phyloP scores from a whole-genome alignment of 495 filamentous ascomycete species.

The Neurospora sp. region DNA sequence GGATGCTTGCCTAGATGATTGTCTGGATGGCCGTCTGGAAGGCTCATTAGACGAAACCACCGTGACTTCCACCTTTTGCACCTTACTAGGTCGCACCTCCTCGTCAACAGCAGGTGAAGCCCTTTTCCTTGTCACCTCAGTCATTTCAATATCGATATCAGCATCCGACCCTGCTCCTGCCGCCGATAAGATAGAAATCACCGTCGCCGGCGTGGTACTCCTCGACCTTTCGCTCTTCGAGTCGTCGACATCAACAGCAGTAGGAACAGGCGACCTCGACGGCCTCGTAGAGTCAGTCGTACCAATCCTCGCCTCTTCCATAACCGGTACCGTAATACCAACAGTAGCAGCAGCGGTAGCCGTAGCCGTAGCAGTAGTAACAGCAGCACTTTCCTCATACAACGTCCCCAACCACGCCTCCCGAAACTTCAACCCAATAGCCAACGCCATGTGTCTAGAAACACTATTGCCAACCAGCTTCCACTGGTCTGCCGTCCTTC shows the following conservation, averaged over 20 bases:
- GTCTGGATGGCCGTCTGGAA: not conserved
- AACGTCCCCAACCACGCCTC: slow-evolving; percentile 42
- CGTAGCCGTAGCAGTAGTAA: not conserved
- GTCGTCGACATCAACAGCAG: not conserved
- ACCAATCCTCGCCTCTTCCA: not conserved
- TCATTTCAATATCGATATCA: not conserved
- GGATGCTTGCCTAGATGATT: not conserved
- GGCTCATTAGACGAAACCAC: not conserved
- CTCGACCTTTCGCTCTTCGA: not conserved
- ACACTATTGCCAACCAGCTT: slow-evolving; percentile 64
- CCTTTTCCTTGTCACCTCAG: not conserved
- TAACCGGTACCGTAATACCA: not conserved
- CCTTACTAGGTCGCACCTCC: not conserved
- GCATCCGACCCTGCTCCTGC: not conserved
- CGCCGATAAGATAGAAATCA: not conserved
- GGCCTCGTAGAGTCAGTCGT: not conserved
- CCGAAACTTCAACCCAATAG: slow-evolving; percentile 49
- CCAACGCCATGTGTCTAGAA: slow-evolving; percentile 50
- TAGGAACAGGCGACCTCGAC: not conserved
- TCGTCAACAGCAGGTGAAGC: not conserved
- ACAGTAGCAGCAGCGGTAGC: not conserved
- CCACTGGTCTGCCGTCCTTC: slow-evolving; percentile 39
- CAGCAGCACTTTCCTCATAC: slow-evolving; percentile 10
- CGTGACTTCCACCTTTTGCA: not conserved
- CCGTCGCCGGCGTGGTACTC: not conserved